Percentiles rank a stretch among this genome's conserved stretches.
These are phyloP conservation scores for Suillus subluteus DNA, from an alignment of 768 basidiomycete genomes.

Conservation along the genomic window DNA sequence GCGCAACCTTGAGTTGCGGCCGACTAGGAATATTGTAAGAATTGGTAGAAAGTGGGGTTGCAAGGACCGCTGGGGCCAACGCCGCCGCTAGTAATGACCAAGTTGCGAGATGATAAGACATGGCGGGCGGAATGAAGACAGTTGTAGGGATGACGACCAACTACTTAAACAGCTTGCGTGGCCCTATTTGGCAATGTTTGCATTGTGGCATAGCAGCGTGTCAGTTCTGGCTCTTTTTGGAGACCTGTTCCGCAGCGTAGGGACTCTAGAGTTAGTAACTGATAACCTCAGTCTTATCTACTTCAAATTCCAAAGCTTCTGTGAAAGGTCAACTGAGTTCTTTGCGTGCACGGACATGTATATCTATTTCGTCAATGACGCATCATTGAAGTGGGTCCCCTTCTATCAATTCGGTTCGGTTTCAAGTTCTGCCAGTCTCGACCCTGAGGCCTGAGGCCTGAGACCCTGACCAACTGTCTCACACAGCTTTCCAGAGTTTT, in stretches of 20 bases:
- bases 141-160: constrained; percentile 8
- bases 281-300: background rate
- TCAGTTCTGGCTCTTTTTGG: constrained; percentile 10
- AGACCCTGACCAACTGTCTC: background rate
- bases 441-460: background rate
- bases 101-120: constrained; percentile 36
- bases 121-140: constrained; percentile 30
- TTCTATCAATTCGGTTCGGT: background rate
- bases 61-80: constrained; percentile 38
- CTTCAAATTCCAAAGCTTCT: background rate
- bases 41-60: constrained; percentile 50
- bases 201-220: constrained; percentile 24
- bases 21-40: constrained; percentile 38
- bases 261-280: no score
- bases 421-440: background rate
- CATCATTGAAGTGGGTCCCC: background rate
- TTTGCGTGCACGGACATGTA: background rate
- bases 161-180: constrained; percentile 28
- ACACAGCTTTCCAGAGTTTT: background rate
- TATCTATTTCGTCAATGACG: background rate
- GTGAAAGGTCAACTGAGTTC: background rate
- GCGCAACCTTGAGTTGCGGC: constrained; percentile 58
- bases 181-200: constrained; percentile 33
- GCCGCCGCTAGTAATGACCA: constrained; percentile 42
- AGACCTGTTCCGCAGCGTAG: background rate